Percentiles rank a stretch among this genome's conserved stretches.
Conservation (phyloP, 2,329 filamentous ascomycete species). For the Pseudopyrenochaeta lycopersici region DNA sequence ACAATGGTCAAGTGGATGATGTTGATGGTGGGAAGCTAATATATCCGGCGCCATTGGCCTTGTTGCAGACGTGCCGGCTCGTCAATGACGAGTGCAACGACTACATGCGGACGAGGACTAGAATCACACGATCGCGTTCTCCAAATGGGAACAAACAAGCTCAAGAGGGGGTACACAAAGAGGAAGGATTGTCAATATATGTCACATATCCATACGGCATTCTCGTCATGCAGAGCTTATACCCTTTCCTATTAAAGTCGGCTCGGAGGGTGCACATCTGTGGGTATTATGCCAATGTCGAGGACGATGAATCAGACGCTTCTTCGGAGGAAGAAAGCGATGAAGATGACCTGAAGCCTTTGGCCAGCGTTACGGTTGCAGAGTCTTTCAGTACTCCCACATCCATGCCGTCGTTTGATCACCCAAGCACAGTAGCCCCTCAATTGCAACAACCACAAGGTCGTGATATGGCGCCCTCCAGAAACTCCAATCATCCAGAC, state of each 20-base stretch:
- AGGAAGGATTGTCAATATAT: slow-evolving; percentile 50
- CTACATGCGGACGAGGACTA: slow-evolving; percentile 34
- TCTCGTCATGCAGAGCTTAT: slow-evolving; percentile 48
- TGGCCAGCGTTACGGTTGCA: slow-evolving; percentile 23
- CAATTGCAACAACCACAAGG: no score
- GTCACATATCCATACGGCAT: slow-evolving; percentile 53
- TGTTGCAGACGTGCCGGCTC: slow-evolving; percentile 43
- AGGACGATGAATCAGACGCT: slow-evolving; percentile 5
- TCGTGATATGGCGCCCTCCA: no score
- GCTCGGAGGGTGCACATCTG: slow-evolving; percentile 52
- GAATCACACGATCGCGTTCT: slow-evolving; percentile 21
- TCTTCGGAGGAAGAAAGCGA: slow-evolving; percentile 13
- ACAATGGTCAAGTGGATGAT: slow-evolving; percentile 10
- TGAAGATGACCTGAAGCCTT: slow-evolving; percentile 20
- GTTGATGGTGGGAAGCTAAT: slow-evolving; percentile 19
- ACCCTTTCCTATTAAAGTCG: slow-evolving; percentile 52
- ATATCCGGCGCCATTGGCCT: slow-evolving; percentile 32
- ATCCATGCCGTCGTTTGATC: slow-evolving; percentile 6
- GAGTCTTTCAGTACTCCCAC: slow-evolving; percentile 13
- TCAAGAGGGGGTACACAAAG: slow-evolving; percentile 12
- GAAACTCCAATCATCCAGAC: slow-evolving; percentile 18
- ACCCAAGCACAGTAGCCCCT: no score
- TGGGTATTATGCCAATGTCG: slow-evolving; percentile 45
- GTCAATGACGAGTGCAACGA: slow-evolving; percentile 47
- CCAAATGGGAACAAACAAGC: not conserved